Base-by-base conservation (phyloP, 2,329 filamentous ascomycete genomes). In the Chrysosporium queenslandicum region DNA sequence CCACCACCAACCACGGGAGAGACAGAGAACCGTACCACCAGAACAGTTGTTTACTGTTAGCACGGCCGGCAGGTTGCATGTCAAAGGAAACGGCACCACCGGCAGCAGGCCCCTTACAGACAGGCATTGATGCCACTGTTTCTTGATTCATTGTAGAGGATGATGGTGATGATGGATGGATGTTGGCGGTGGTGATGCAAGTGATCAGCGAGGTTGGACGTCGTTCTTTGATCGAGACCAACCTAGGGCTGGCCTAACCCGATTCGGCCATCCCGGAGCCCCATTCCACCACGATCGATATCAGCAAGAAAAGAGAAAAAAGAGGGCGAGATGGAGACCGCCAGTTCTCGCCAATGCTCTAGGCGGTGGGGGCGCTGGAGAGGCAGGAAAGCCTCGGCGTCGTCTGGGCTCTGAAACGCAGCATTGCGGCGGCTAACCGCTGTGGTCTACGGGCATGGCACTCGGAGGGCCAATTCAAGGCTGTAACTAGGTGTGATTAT, bases 31-130 rank as follows among this genome's bases (percentile, higher is more conserved):
- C 14, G 45, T 21, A 16, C 45, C 11, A 48, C 51, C 8, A 61
- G 56, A 2, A 62, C 62, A 0, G 71, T 73, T 30, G 63, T n/a
- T n/a, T 61, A 34, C 64, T 57, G 23, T 74, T 55, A 1, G 62
- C 27, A 29, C 27, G 27, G 9, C 9, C 27, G 27, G 27, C 5
- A 29, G 27, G 9, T 9, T 9, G 9, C 27, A 29, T 29, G 27
- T 29, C n/a, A n/a, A n/a, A n/a, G n/a, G n/a, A n/a, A n/a, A n/a
- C n/a, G n/a, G n/a, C n/a, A n/a, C n/a, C n/a, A n/a, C n/a, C n/a
- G n/a, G n/a, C n/a, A n/a, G n/a, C n/a, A n/a, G n/a, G n/a, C n/a
- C n/a, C n/a, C n/a, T n/a, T n/a, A n/a, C n/a, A n/a, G n/a, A n/a
- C n/a, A n/a, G n/a, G n/a, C n/a, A n/a, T n/a, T n/a, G n/a, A n/a